A percentile compares a stretch with the other conserved stretches of the same genome.
phyloP scores from a whole-genome alignment of 2,329 filamentous ascomycete genomes.

The Phialocephala subalpina region DNA sequence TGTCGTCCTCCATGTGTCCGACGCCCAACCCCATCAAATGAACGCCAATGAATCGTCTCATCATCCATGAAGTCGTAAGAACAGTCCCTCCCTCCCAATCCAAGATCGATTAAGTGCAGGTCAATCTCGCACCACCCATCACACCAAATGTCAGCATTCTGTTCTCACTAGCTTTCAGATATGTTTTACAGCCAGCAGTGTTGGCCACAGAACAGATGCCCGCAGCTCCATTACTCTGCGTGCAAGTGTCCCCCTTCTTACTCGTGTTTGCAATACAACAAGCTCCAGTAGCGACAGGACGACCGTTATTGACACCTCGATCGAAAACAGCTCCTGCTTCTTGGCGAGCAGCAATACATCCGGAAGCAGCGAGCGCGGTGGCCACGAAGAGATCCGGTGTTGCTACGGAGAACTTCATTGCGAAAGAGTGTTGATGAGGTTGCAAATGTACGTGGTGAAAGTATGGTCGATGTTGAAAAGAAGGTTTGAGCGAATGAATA shows the following conservation, averaged over 20 bases:
- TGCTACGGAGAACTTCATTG: neutral
- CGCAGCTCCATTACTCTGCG: constrained; percentile 10
- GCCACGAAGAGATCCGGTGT: constrained; percentile 10
- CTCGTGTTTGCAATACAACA: constrained; percentile 24
- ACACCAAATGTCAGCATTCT: neutral
- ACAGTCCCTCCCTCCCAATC: neutral
- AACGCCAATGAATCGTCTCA: neutral
- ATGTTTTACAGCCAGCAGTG: constrained; percentile 21
- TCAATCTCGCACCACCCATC: constrained; percentile 9
- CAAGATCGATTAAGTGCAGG: neutral
- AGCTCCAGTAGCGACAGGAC: constrained; percentile 20
- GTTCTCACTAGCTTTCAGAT: neutral
- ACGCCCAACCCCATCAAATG: neutral
- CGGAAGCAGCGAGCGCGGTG: constrained; percentile 1
- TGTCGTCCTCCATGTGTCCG: neutral
- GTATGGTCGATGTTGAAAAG: no score
- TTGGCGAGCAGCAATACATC: neutral
- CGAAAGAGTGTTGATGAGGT: neutral
- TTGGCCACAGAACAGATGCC: constrained; percentile 18
- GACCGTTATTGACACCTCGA: constrained; percentile 18
- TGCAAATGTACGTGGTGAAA: neutral
- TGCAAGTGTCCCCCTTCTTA: constrained; percentile 25
- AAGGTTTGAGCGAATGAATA: no score
- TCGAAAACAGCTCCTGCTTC: constrained; percentile 12
- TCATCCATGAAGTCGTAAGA: neutral